Evolutionary conservation across 1,284 basidiomycete genomes (phyloP).

Genomic region (Marasmius fiardii): DNA sequence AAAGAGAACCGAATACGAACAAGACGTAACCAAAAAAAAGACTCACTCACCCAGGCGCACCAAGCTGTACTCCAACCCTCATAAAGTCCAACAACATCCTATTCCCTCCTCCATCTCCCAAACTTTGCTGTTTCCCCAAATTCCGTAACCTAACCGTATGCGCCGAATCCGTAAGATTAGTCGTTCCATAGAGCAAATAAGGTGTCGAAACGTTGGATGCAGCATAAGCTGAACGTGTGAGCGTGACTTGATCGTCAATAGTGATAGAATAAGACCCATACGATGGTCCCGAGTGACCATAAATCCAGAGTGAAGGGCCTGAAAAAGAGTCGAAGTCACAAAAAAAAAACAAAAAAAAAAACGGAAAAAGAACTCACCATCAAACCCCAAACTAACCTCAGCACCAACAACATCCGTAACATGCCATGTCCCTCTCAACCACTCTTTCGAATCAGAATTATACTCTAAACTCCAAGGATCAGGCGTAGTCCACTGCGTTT

Average conservation of each 20-base stretch:
- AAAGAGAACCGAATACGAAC: neutral
- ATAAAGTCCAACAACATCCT: no score
- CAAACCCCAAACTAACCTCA: conserved; percentile 34
- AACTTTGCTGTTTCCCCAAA: no score
- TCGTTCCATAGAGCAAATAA: no score
- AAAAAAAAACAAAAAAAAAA: conserved; percentile 5
- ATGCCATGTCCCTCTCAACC: conserved; percentile 39
- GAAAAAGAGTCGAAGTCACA: conserved; percentile 36
- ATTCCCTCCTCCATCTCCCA: no score
- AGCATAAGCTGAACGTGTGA: conserved; percentile 21
- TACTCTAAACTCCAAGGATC: conserved; percentile 36
- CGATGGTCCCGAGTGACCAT: no score
- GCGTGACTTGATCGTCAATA: conserved; percentile 26
- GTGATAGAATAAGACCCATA: conserved; percentile 35
- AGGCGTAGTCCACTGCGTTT: conserved; percentile 35
- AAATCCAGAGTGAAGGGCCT: no score
- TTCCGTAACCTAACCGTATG: no score
- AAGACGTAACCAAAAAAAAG: neutral
- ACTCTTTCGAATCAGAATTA: conserved; percentile 25
- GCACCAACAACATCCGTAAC: no score
- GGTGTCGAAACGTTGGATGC: conserved; percentile 32
- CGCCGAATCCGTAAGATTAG: no score
- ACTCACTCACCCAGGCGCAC: neutral
- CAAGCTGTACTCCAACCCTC: no score
- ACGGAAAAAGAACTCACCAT: conserved; percentile 25